Evolutionary conservation across 2,329 filamentous ascomycete species (phyloP).

Genomic region (Curvularia lunata): DNA sequence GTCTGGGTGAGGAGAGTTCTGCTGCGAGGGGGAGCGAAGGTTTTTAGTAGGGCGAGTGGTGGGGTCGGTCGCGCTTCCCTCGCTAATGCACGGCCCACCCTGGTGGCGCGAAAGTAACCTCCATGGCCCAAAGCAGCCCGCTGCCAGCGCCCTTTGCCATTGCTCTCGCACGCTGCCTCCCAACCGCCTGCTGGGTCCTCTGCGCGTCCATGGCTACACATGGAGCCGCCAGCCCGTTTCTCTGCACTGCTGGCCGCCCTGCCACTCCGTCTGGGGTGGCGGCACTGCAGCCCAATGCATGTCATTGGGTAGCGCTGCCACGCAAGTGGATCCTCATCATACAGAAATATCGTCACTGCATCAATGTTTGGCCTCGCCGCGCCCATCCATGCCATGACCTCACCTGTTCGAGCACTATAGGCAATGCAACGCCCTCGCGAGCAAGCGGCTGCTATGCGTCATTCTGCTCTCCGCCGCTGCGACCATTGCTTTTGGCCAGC

Average conservation of each 20-base stretch:
- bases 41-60: constrained; percentile 25
- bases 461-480: background rate
- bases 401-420: constrained; percentile 2
- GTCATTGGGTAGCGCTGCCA: constrained; percentile 25
- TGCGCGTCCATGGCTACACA: background rate
- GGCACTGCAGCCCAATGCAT: constrained; percentile 21
- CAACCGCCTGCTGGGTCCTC: background rate
- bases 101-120: constrained; percentile 23
- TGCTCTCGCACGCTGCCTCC: background rate
- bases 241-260: background rate
- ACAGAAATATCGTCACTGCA: constrained; percentile 16
- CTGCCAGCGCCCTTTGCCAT: constrained; percentile 22
- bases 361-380: constrained; percentile 11
- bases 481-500: background rate
- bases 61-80: constrained; percentile 25
- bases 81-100: constrained; percentile 22
- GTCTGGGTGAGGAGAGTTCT: constrained; percentile 22
- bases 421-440: constrained; percentile 9
- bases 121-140: constrained; percentile 12
- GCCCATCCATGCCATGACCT: constrained; percentile 5
- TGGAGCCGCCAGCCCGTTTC: background rate
- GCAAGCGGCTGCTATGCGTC: background rate
- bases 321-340: constrained; percentile 11
- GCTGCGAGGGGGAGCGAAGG: constrained; percentile 23
- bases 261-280: constrained; percentile 2